Evolutionary conservation across 495 filamentous ascomycete species (phyloP), one percentile per base, ranked within the genome.

Genomic region (Penicillium macrosclerotiorum): DNA sequence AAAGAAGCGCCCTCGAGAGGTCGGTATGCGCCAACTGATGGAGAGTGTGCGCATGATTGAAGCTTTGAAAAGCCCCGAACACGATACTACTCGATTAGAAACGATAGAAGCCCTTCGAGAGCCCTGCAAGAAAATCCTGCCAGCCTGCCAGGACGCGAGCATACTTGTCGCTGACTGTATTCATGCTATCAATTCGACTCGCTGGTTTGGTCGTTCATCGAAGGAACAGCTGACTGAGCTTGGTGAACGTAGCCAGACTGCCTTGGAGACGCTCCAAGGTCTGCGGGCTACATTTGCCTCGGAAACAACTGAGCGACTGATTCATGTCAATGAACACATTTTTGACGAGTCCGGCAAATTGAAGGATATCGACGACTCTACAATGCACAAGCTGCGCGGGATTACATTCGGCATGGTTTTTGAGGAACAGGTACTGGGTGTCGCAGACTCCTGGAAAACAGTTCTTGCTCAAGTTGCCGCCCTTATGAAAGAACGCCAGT

Each of bases 371-470:
- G 58, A 51, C 3, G 45, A 54, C n/a, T 8, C 22, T 12, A 37
- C 50, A 0, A 37, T 57, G 32, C 42, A 35, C n/a, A 55, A 42
- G 40, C 20, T 57, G 12, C 30, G 46, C 8, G 59, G 42, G 2
- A 57, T 67, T 4, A 39, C 51, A 0, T 13, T 60, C 3, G 55
- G 52, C 6, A 67, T 67, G 63, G 39, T 64, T 7, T 64, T 58
- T 37, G 61, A 67, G 36, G 61, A 64, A 38, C 63, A 64, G 5
- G 23, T 67, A 9, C 47, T 64, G 8, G 45, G 39, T 8, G 54
- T 62, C 16, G 44, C 44, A 4, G 53, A 56, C 9, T 25, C 43
- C 14, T 62, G 58, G 60, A 52, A 56, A 35, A 30, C 29, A 18
- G 38, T 57, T 1, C 38, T 64, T 12, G 46, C 23, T 3, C 60